Base-by-base conservation (phyloP, 352 stramenopile species). In the Phytopythium cucurbitacearum region DNA sequence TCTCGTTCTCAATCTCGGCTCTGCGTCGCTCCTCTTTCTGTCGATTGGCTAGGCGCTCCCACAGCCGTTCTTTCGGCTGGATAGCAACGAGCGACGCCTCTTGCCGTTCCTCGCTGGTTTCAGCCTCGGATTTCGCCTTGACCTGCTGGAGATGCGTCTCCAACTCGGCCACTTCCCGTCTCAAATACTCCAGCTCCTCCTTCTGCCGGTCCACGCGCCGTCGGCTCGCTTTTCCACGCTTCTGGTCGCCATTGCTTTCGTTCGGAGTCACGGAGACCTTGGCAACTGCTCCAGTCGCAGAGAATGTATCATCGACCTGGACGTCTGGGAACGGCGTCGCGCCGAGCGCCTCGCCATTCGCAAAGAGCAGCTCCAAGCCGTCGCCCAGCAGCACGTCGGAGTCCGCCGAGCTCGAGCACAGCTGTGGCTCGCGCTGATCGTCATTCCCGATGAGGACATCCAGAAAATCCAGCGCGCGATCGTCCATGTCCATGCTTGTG, bases 111-210 rank as follows among this genome's bases (percentile, higher is more conserved):
- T 34, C 32, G 40, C 16, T 28, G 13, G 34, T n/a, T 11, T 40
- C 9, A 5, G 36, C 8, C 43, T 16, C 10, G 36, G 42, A 42
- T 1, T 46, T 46, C 28, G 50, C 16, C 28, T 59, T 54, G 13
- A 59, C 38, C 10, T 16, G 5, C 56, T 54, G 42, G 7, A 75
- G 59, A 42, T 79, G 40, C 3, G 47, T 34, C 45, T 73, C 59
- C 13, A 79, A 52, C 32, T 71, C 55, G 5, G 34, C 21, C 7
- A 68, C 64, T 41, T 73, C 53, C 0, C 34, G 41, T 9, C 66
- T 59, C 16, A 79, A 45, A 40, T 66, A 64, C 16, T 57, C 53
- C 5, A 79, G 50, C 49, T 73, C 69, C 15, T 73, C 49, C 28
- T 62, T 61, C 21, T 64, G 43, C 4, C 69, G 65, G 40, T 69